phyloP scores from a whole-genome alignment of 2,329 filamentous ascomycete species.

The Hypoxylon sp. region DNA sequence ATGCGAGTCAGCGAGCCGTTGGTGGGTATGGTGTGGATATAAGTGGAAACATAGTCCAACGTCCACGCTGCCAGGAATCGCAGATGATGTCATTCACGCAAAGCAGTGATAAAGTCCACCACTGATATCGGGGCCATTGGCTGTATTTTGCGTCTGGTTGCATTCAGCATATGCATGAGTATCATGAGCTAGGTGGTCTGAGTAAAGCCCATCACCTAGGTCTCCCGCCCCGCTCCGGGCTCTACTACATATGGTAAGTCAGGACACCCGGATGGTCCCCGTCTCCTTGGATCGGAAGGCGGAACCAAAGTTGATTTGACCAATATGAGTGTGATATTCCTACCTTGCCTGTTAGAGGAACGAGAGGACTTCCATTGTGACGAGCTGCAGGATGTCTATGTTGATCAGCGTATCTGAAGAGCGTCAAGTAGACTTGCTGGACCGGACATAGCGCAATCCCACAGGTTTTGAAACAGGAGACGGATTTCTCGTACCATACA shows the following conservation, averaged over 20 bases:
- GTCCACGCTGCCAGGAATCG: conserved; percentile 3
- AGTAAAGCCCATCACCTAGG: conserved; percentile 1
- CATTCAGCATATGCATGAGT: conserved; percentile 27
- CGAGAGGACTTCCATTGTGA: not conserved
- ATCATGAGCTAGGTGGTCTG: conserved; percentile 7
- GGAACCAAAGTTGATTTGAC: not conserved
- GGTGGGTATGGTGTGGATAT: conserved; percentile 24
- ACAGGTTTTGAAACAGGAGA: not conserved
- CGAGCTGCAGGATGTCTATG: not conserved
- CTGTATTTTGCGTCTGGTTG: conserved; percentile 10
- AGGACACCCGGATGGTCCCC: conserved; percentile 14
- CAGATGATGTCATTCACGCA: conserved; percentile 41
- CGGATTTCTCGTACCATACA: not conserved
- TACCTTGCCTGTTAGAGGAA: not conserved
- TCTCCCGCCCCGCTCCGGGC: not conserved
- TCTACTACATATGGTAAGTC: not conserved
- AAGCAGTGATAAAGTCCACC: conserved; percentile 35
- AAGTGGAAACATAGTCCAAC: conserved; percentile 5
- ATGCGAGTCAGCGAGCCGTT: not conserved
- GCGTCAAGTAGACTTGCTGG: not conserved
- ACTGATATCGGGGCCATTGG: conserved; percentile 28
- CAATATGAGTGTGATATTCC: not conserved
- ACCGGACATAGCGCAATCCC: not conserved
- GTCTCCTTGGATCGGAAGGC: not conserved
- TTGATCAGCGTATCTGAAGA: not conserved